Evolutionary conservation across 805 yeast genomes (phyloP), one percentile per base, ranked within the genome.

Genomic region (Candida koratica): DNA sequence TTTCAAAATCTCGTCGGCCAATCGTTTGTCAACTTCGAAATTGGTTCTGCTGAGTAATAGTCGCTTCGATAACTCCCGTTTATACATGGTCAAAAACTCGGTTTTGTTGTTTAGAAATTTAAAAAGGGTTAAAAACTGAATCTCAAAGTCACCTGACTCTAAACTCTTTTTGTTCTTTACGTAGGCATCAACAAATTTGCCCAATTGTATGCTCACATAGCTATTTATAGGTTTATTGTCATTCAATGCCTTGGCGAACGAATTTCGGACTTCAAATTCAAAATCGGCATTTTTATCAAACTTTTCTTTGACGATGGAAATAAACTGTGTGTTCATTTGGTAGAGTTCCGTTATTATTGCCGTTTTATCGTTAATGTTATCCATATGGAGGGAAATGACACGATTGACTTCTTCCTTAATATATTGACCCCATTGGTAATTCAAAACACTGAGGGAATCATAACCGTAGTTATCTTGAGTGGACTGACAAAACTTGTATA

Each of bases 31-130:
- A 11, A 37, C 38, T 18, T 60, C 68, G 9, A 45, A 34, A 1
- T 38, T 37, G 14, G 50, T 34, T 22, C 46, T 53, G 18, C 51
- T 49, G 1, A 43, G 20, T 26, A 67, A 49, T 32, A 67, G 48
- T 35, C 73, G 45, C 32, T 53, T 54, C 4, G 70, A 61, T n/a
- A 67, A 48, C 25, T 64, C 67, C 25, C 50, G 50, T 37, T 56
- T 58, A 45, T 64, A 67, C 2, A 44, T 38, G 1, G 43, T 28
- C 3, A 62, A 38, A 35, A 67, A 64, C 11, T 56, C 61, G 18
- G 41, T 45, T 34, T 67, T 67, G 45, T 57, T 61, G 32, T 52
- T 47, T 4, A 67, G 36, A 6, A 55, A 49, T 24, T 61, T 57
- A 52, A 63, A 67, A 6, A 66, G 47, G 2, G 46, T 41, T 17